Percentiles rank a stretch among this genome's conserved stretches.
phyloP scores from a whole-genome alignment of 73 alveolate species.

The Paramecium biaurelia region DNA sequence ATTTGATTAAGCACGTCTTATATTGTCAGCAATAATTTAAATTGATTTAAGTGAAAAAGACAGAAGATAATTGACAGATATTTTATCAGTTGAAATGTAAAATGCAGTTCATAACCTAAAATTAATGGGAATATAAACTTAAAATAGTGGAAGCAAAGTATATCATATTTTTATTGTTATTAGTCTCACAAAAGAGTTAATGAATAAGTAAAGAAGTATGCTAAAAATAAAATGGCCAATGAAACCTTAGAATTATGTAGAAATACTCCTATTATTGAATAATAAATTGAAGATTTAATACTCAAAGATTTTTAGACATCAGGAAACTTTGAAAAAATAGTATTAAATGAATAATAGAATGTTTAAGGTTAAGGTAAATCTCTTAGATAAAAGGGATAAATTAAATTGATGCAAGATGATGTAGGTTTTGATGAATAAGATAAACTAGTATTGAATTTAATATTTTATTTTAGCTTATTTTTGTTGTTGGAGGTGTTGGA shows the following conservation, averaged over 20 bases:
- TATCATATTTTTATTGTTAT: not conserved
- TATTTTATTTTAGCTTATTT: not conserved
- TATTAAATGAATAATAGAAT: not conserved
- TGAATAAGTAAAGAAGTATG: constrained; percentile 24
- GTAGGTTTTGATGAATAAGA: not conserved
- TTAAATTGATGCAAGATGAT: not conserved
- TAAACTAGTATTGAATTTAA: not conserved
- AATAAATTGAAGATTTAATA: not conserved
- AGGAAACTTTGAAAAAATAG: not conserved
- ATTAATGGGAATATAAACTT: not conserved
- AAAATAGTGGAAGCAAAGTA: constrained; percentile 2
- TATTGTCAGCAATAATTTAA: not conserved
- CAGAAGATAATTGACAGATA: not conserved
- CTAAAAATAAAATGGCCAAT: constrained; percentile 48
- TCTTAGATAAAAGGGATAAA: constrained; percentile 26
- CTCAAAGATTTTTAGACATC: not conserved
- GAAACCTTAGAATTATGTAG: constrained; percentile 41
- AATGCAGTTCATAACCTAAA: constrained; percentile 1
- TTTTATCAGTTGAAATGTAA: not conserved
- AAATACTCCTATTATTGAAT: constrained; percentile 29
- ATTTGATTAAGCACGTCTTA: not conserved
- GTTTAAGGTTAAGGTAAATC: not conserved
- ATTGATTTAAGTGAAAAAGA: constrained; percentile 32
- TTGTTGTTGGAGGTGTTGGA: constrained; percentile 29
- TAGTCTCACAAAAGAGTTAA: constrained; percentile 49